Evolutionary conservation across 2,329 filamentous ascomycete species (phyloP).

Genomic region (Phialophora chinensis): DNA sequence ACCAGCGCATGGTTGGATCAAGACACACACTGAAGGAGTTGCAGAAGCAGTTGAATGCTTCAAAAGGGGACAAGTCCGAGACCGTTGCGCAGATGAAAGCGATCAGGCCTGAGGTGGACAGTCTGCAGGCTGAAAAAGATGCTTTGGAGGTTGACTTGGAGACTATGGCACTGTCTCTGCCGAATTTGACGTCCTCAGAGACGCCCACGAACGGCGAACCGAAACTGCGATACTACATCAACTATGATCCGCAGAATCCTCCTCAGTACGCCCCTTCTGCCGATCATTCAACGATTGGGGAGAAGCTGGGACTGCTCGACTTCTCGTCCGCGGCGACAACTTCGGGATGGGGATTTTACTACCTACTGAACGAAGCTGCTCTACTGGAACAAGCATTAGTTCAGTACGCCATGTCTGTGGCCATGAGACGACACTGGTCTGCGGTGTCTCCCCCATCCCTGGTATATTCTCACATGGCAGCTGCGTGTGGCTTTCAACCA

Average conservation of each 20-base stretch:
- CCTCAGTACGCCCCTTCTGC: conserved; percentile 48
- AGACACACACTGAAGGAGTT: conserved; percentile 53
- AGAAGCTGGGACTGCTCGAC: conserved; percentile 86
- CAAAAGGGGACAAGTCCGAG: conserved; percentile 40
- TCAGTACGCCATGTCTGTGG: conserved; percentile 79
- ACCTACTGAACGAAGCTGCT: conserved; percentile 86
- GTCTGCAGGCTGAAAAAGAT: conserved; percentile 43
- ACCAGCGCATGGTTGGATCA: conserved; percentile 49
- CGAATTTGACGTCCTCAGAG: conserved; percentile 79
- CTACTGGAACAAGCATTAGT: conserved; percentile 93
- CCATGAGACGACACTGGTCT: conserved; percentile 76
- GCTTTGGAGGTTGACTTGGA: conserved; percentile 35
- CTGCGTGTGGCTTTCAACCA: conserved; percentile 92
- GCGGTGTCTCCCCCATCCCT: conserved; percentile 84
- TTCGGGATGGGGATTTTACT: conserved; percentile 98
- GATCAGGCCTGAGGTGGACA: conserved; percentile 38
- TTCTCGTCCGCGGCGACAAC: conserved; percentile 81
- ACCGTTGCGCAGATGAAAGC: conserved; percentile 31
- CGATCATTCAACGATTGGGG: conserved; percentile 86
- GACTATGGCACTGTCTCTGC: conserved; percentile 74
- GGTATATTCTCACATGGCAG: conserved; percentile 88
- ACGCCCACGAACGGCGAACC: conserved; percentile 70
- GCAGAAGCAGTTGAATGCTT: conserved; percentile 49
- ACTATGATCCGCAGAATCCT: conserved; percentile 63
- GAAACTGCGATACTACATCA: conserved; percentile 71